Conservation (phyloP, 345 rosid species). For the Geranium rotundifolium region DNA sequence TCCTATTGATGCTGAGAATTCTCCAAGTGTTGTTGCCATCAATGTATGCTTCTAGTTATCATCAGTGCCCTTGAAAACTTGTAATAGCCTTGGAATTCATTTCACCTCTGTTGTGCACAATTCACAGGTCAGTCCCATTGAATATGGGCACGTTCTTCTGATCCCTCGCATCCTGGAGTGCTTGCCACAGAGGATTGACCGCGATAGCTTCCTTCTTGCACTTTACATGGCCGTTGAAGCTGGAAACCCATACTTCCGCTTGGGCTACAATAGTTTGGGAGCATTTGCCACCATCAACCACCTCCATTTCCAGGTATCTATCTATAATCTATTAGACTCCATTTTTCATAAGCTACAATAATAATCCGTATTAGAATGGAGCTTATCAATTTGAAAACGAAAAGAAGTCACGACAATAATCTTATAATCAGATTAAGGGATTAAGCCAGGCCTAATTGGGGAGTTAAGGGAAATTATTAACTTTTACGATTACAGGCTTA, state of each 20-base stretch:
- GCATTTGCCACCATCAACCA: conserved; percentile 98
- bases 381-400: no score
- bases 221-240: conserved; percentile 78
- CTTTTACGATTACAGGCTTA: conserved; percentile 46
- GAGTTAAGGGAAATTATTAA: background rate
- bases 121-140: conserved; percentile 90
- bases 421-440: no score
- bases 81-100: background rate
- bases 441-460: no score
- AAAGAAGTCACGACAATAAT: no score
- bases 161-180: conserved; percentile 79
- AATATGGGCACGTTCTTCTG: conserved; percentile 87
- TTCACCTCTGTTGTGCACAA: background rate
- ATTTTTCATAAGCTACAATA: no score
- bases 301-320: conserved; percentile 89
- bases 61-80: background rate
- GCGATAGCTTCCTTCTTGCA: conserved; percentile 70
- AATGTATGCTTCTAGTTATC: conserved; percentile 35
- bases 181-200: conserved; percentile 94
- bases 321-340: background rate
- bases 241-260: conserved; percentile 64
- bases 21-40: conserved; percentile 89
- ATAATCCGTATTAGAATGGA: no score
- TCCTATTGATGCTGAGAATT: conserved; percentile 49
- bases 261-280: conserved; percentile 96